Evolutionary conservation across 2,329 filamentous ascomycete genomes (phyloP).

Genomic region (Talaromyces sp.): DNA sequence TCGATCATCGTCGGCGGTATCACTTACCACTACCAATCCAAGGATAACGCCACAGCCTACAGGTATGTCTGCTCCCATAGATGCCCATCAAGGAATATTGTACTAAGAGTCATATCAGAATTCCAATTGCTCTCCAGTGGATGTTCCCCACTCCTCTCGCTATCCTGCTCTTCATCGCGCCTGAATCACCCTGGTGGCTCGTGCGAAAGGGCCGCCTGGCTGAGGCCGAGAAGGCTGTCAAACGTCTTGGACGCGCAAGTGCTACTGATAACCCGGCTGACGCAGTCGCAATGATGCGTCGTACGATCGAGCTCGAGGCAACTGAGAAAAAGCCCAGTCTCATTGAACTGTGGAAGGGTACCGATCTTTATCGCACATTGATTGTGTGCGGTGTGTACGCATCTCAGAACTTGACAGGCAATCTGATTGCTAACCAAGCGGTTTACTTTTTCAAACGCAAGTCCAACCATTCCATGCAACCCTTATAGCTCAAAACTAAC

Average conservation of each 20-base stretch:
- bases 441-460: conserved; percentile 51
- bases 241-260: conserved; percentile 44
- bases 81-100: conserved; percentile 17
- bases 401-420: conserved; percentile 55
- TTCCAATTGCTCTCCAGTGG: conserved; percentile 54
- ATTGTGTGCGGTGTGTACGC: conserved; percentile 54
- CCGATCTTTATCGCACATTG: conserved; percentile 48
- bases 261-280: conserved; percentile 35
- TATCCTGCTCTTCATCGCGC: conserved; percentile 48
- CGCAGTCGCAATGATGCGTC: conserved; percentile 55
- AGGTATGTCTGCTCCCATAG: conserved; percentile 30
- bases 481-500: conserved; percentile 22
- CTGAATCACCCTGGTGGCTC: conserved; percentile 48
- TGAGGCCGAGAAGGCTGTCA: conserved; percentile 42
- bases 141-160: conserved; percentile 52
- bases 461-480: conserved; percentile 14
- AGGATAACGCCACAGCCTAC: conserved; percentile 30
- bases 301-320: conserved; percentile 51
- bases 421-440: conserved; percentile 57
- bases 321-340: conserved; percentile 42
- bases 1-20: conserved; percentile 55
- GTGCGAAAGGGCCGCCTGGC: conserved; percentile 43
- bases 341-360: conserved; percentile 51
- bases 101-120: conserved; percentile 34
- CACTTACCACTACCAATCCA: conserved; percentile 49